phyloP scores from a whole-genome alignment of 768 basidiomycete species.

The Naganishia friedmannii region DNA sequence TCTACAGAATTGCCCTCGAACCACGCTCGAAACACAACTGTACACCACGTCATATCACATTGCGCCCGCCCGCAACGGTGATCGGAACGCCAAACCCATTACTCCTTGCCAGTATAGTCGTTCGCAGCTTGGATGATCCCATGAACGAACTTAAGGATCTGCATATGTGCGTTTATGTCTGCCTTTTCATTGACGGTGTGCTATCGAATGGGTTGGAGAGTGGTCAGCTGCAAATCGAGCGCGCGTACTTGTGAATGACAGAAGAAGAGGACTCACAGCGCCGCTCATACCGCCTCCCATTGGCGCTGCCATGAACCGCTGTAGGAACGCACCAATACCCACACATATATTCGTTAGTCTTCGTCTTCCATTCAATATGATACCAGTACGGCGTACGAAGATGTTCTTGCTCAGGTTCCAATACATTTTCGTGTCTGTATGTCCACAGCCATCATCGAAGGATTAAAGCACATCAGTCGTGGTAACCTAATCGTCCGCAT shows the following conservation, averaged over 20 bases:
- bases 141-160: constrained; percentile 47
- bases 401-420: constrained; percentile 48
- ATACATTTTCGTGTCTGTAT: constrained; percentile 38
- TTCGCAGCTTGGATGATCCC: constrained; percentile 49
- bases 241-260: background rate
- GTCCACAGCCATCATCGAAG: background rate
- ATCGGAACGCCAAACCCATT: too few species aligned
- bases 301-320: constrained; percentile 45
- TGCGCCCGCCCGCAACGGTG: too few species aligned
- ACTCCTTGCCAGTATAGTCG: constrained; percentile 44
- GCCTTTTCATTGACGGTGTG: constrained; percentile 51
- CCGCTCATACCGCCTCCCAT: constrained; percentile 21
- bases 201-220: constrained; percentile 23
- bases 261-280: constrained; percentile 33
- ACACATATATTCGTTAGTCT: background rate
- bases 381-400: constrained; percentile 20
- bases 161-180: constrained; percentile 40
- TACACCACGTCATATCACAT: too few species aligned
- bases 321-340: background rate
- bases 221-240: background rate
- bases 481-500: background rate
- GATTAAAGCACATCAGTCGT: too few species aligned
- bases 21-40: too few species aligned
- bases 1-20: too few species aligned
- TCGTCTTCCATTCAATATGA: background rate